These are phyloP conservation scores for Prunus salicina DNA, from an alignment of 306 rosid species.

Conservation along the genomic window DNA sequence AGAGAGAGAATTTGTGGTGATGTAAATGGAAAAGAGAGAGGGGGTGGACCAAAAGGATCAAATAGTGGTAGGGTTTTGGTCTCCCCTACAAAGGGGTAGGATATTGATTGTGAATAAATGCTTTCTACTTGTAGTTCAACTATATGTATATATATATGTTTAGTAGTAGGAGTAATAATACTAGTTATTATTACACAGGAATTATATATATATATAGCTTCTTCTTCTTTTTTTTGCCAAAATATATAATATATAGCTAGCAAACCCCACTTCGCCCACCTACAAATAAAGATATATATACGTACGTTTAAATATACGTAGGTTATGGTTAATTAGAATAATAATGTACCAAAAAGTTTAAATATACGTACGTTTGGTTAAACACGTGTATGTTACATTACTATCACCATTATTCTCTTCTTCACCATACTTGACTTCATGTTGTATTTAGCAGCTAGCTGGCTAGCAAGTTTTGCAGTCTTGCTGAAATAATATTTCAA, in stretches of 20 bases:
- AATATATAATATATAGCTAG: not conserved
- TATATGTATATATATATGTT: constrained; percentile 13
- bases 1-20: not conserved
- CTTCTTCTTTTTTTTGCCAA: too few relatives aligned
- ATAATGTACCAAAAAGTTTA: too few relatives aligned
- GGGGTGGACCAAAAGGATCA: constrained; percentile 42
- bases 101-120: constrained; percentile 68
- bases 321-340: too few relatives aligned
- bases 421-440: not conserved
- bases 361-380: too few relatives aligned
- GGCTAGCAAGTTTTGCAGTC: constrained; percentile 16
- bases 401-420: too few relatives aligned
- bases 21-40: constrained; percentile 5
- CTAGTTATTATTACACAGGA: constrained; percentile 13
- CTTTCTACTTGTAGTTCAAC: constrained; percentile 38
- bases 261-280: constrained; percentile 39
- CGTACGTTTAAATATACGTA: too few relatives aligned
- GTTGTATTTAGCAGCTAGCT: not conserved
- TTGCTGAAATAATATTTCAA: constrained; percentile 9
- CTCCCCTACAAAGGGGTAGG: constrained; percentile 54
- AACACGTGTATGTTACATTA: too few relatives aligned
- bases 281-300: not conserved
- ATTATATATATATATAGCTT: not conserved
- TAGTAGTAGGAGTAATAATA: constrained; percentile 23
- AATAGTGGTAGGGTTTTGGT: constrained; percentile 57